Conservation (phyloP, 768 basidiomycete genomes). For the Suillus cothurnatus region DNA sequence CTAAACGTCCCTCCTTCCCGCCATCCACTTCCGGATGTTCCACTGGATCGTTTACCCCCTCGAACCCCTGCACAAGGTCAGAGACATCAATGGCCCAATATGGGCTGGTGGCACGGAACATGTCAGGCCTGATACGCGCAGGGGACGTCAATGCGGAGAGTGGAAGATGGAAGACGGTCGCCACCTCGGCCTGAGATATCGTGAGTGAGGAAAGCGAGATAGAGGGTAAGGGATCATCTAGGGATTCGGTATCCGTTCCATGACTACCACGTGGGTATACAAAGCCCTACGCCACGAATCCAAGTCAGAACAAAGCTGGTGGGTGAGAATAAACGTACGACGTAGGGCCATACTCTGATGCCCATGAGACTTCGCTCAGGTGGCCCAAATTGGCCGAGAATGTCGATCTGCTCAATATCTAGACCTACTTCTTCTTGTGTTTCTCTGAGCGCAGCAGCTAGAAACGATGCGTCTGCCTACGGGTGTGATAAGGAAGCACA, state of each 20-base stretch:
- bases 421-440: slow-evolving; percentile 1
- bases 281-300: neutral
- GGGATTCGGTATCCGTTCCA: neutral
- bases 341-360: neutral
- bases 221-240: neutral
- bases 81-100: neutral
- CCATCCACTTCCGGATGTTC: neutral
- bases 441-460: neutral
- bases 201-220: neutral
- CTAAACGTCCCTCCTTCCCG: slow-evolving; percentile 43
- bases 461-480: neutral
- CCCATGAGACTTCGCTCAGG: slow-evolving; percentile 40
- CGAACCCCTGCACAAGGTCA: neutral
- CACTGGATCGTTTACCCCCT: neutral
- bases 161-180: neutral
- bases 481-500: neutral
- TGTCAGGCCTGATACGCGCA: neutral
- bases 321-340: neutral
- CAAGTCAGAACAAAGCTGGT: neutral
- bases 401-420: slow-evolving; percentile 45
- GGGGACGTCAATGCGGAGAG: neutral
- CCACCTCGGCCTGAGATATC: neutral
- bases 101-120: neutral
- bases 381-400: slow-evolving; percentile 67
- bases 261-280: neutral